Conservation (phyloP, 768 basidiomycete species). For the Phlegmacium glaucopus region DNA sequence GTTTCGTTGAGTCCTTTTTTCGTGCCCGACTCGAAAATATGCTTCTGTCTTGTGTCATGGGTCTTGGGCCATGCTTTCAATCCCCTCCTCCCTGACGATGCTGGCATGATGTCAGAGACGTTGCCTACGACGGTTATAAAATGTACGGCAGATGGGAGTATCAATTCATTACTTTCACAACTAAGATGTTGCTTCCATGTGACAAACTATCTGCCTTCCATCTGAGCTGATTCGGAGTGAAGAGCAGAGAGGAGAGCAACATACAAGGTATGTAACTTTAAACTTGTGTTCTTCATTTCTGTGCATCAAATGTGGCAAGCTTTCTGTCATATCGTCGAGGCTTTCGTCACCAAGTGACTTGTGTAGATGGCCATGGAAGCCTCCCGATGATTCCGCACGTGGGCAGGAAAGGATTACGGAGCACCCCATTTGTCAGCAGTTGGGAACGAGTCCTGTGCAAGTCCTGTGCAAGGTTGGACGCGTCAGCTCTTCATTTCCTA, state of each 20-base stretch:
- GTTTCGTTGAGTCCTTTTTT: too few relatives aligned
- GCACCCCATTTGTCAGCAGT: too few relatives aligned
- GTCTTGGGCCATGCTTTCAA: slow-evolving; percentile 68
- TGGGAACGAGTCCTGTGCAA: too few relatives aligned
- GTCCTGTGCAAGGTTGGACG: slow-evolving; percentile 9
- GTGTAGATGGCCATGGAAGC: too few relatives aligned
- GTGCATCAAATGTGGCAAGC: slow-evolving; percentile 53
- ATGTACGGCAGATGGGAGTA: slow-evolving; percentile 46
- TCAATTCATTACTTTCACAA: slow-evolving; percentile 40
- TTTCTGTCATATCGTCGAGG: slow-evolving; percentile 52
- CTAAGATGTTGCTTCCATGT: too few relatives aligned
- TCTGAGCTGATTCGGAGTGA: too few relatives aligned
- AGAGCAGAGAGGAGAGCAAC: too few relatives aligned
- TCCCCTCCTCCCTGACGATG: slow-evolving; percentile 70
- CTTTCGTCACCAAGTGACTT: slow-evolving; percentile 77
- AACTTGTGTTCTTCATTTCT: slow-evolving; percentile 25
- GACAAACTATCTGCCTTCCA: too few relatives aligned
- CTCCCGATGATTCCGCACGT: too few relatives aligned
- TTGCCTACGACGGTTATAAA: neutral
- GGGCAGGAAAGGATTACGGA: too few relatives aligned
- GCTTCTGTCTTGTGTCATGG: slow-evolving; percentile 53
- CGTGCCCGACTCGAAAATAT: neutral
- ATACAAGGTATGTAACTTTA: too few relatives aligned
- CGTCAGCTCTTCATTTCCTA: slow-evolving; percentile 18
- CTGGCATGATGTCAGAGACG: slow-evolving; percentile 13